These are phyloP conservation scores for Penicillium vulpinum DNA, from an alignment of 2,329 filamentous ascomycete genomes.

Conservation along the genomic window DNA sequence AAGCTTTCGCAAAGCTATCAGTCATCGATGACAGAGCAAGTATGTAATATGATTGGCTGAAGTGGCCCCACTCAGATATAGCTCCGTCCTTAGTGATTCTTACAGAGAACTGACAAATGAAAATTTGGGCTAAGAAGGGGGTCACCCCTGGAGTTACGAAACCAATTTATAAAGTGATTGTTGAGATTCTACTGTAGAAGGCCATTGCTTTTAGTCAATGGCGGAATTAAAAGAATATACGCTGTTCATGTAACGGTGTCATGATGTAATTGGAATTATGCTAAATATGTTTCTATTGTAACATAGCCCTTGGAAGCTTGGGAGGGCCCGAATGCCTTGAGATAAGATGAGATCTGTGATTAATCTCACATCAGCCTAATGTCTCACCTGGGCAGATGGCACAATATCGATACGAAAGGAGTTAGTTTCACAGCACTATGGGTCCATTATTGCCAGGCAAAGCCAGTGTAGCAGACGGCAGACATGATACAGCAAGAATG, in stretches of 20 bases:
- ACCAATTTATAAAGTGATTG: neutral
- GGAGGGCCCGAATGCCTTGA: neutral
- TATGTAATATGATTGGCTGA: constrained; percentile 15
- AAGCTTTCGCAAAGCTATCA: constrained; percentile 21
- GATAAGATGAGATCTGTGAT: no score
- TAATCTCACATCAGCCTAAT: neutral
- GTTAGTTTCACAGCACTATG: neutral
- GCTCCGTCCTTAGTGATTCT: constrained; percentile 29
- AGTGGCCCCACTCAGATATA: constrained; percentile 13
- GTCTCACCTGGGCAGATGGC: neutral
- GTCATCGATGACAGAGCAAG: constrained; percentile 31
- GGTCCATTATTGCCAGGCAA: neutral
- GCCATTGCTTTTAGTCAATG: neutral
- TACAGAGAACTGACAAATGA: constrained; percentile 40
- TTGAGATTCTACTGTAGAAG: neutral
- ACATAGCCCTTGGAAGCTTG: neutral
- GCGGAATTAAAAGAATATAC: neutral
- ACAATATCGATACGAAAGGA: neutral
- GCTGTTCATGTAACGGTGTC: no score
- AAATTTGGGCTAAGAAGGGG: neutral
- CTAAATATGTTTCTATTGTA: no score
- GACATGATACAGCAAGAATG: neutral
- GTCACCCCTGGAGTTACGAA: neutral
- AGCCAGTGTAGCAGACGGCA: neutral
- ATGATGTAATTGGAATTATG: constrained; percentile 10